Evolutionary conservation across 2,329 filamentous ascomycete genomes (phyloP).

Genomic region (Rhinocladiella mackenziei): DNA sequence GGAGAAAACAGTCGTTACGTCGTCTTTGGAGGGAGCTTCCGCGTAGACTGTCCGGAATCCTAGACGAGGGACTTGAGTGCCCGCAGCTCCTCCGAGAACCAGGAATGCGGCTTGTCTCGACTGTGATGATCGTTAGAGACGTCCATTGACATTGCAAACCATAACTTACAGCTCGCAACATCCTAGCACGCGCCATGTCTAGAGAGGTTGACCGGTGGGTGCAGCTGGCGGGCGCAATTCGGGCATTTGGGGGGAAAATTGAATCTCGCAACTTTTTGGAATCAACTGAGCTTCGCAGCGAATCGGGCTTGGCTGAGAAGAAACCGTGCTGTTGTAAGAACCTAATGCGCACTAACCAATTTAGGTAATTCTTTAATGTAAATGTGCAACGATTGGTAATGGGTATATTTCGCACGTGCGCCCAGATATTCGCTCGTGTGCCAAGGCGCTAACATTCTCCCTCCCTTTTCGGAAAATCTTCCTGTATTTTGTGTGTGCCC

Average conservation of each 20-base stretch:
- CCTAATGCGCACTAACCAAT: too few relatives aligned
- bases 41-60: slow-evolving; percentile 42
- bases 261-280: too few relatives aligned
- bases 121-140: slow-evolving; percentile 14
- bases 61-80: slow-evolving; percentile 28
- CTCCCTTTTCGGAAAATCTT: too few relatives aligned
- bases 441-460: too few relatives aligned
- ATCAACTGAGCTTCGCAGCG: slow-evolving; percentile 5
- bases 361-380: too few relatives aligned
- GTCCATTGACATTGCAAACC: background rate
- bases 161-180: slow-evolving; percentile 24
- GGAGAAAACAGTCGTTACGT: slow-evolving; percentile 30
- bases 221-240: slow-evolving; percentile 9
- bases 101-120: slow-evolving; percentile 20
- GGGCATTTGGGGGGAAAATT: too few relatives aligned
- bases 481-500: too few relatives aligned
- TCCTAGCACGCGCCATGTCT: slow-evolving; percentile 20
- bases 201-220: slow-evolving; percentile 5
- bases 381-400: too few relatives aligned
- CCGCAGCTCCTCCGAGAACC: slow-evolving; percentile 23
- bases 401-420: too few relatives aligned
- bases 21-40: slow-evolving; percentile 38
- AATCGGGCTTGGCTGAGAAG: slow-evolving; percentile 6
- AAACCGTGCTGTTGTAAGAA: background rate
- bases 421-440: too few relatives aligned